These are phyloP conservation scores for Trichoderma sp. DNA, from an alignment of 2,329 filamentous ascomycete genomes.

Conservation along the genomic window DNA sequence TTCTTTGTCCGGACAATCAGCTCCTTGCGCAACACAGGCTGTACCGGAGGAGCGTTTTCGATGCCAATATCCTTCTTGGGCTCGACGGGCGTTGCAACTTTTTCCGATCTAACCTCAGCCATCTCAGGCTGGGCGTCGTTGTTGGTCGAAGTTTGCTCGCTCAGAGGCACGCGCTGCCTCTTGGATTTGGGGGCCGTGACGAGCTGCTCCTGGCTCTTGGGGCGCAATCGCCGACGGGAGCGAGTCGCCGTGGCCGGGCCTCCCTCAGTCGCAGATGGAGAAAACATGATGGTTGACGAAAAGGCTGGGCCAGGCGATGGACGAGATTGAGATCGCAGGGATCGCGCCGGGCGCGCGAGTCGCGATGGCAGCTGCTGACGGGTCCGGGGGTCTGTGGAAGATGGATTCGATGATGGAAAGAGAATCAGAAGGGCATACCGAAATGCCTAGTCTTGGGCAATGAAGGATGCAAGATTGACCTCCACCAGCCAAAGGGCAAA, in stretches of 20 bases:
- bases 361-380: conserved; percentile 23
- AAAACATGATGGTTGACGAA: conserved; percentile 52
- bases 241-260: conserved; percentile 56
- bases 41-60: conserved; percentile 35
- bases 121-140: conserved; percentile 51
- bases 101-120: conserved; percentile 55
- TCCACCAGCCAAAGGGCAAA: conserved; percentile 15
- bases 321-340: conserved; percentile 14
- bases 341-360: conserved; percentile 22
- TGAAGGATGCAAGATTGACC: conserved; percentile 7
- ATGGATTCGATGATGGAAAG: conserved; percentile 16
- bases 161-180: conserved; percentile 56
- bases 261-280: conserved; percentile 49
- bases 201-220: conserved; percentile 52
- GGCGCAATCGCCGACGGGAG: conserved; percentile 60
- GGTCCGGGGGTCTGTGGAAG: conserved; percentile 21
- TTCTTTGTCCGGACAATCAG: conserved; percentile 61
- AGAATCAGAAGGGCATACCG: conserved; percentile 22
- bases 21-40: conserved; percentile 46
- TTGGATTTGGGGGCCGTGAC: conserved; percentile 61
- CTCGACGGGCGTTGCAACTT: conserved; percentile 41
- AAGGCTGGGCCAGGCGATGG: conserved; percentile 18
- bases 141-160: conserved; percentile 55
- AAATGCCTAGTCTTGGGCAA: conserved; percentile 11
- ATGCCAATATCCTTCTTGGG: conserved; percentile 44